Base-by-base conservation (phyloP, 1,284 basidiomycete genomes). In the Coriolopsis trogii region DNA sequence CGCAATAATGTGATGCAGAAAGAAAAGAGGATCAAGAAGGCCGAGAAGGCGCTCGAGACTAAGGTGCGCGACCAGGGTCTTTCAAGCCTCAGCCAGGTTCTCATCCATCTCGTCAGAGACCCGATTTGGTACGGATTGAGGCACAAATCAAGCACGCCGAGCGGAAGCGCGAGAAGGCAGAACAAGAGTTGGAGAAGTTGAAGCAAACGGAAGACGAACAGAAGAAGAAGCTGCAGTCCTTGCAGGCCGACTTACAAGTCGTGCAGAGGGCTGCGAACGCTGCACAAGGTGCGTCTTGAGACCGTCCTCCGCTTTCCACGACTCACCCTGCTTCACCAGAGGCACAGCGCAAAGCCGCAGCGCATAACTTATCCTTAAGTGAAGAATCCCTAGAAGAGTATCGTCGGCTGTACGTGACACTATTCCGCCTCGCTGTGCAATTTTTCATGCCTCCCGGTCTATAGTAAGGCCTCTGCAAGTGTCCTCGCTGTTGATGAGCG, bases 311-410 rank as follows among this genome's bases (percentile, higher is more conserved):
- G 7, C 20, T 9, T 1, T 44, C 53, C 8, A 40, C 24, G 15
- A 16, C 21, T 8, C 8, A 29, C 47, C 36, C 18, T n/a, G n/a
- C 4, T 6, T 47, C 44, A 5, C n/a, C 65, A 88, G 91, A 93
- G 73, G 85, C 85, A 33, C 90, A 93, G 63, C 77, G 89, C 49
- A 83, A 78, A 60, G 81, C 85, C 3, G 87, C 89, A 13, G 81
- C 87, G 59, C 75, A 84, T 40, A 94, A 92, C 40, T 74, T 92
- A 37, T 86, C 89, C 0, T 74, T 99, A 4, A 91, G 84, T 51
- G 87, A 92, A 63, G 88, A 90, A 49, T 92, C 89, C 62, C 73
- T 98, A 9, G 86, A 89, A 41, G 90, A 97, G 65, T 99, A 99
- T 70, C 88, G 89, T 31, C 74, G 80, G 65, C 73, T 97, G 90